These are phyloP conservation scores for Ophiorrhiza pumila DNA, from an alignment of 257 asterid genomes.

Conservation along the genomic window DNA sequence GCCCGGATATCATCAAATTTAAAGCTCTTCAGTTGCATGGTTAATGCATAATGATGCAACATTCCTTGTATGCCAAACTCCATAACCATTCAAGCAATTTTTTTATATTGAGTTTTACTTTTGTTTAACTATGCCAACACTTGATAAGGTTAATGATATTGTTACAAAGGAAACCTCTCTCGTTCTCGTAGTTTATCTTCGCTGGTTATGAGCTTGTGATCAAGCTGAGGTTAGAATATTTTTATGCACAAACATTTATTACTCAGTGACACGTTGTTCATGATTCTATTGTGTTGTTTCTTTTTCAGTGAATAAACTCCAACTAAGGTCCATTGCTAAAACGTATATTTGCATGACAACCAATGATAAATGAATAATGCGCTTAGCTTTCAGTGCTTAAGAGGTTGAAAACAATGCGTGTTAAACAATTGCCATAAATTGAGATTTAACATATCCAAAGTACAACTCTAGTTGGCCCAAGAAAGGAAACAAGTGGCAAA, in stretches of 20 bases:
- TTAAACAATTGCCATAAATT: slow-evolving; percentile 24
- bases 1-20: too few species aligned
- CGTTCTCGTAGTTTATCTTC: too few species aligned
- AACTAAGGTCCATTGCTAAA: neutral
- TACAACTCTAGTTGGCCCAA: slow-evolving; percentile 19
- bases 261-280: slow-evolving; percentile 5
- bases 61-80: neutral
- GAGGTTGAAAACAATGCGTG: slow-evolving; percentile 19
- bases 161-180: too few species aligned
- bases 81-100: neutral
- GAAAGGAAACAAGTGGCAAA: slow-evolving; percentile 21
- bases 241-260: neutral
- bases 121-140: too few species aligned
- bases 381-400: slow-evolving; percentile 34
- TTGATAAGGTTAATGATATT: too few species aligned
- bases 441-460: neutral
- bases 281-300: slow-evolving; percentile 6
- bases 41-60: neutral
- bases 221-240: neutral
- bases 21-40: neutral
- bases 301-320: slow-evolving; percentile 2
- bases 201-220: too few species aligned
- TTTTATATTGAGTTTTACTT: too few species aligned
- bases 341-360: neutral
- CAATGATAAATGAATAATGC: neutral